Percentiles rank a stretch among this genome's conserved stretches.
Conservation (phyloP, 495 filamentous ascomycete species). For the Tirmania nivea region DNA sequence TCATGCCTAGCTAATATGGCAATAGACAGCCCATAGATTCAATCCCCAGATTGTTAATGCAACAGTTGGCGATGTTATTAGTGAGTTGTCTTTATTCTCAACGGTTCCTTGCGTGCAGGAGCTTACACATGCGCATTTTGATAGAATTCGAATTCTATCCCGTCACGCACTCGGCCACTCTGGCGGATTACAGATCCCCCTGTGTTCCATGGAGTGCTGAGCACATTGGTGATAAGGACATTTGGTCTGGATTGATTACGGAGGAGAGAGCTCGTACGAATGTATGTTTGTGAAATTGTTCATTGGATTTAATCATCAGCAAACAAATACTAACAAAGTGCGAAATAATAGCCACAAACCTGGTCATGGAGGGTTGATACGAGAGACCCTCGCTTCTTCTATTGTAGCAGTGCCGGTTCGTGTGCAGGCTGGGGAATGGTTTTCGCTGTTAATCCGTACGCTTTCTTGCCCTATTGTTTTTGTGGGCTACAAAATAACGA, state of each 20-base stretch:
- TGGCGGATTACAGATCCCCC: conserved; percentile 25
- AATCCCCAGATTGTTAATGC: conserved; percentile 5
- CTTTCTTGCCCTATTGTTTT: neutral
- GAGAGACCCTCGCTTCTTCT: conserved; percentile 28
- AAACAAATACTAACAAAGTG: neutral
- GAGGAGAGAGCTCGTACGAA: conserved; percentile 13
- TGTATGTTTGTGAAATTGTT: conserved; percentile 2
- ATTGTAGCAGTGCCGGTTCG: conserved; percentile 25
- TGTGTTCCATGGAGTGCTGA: conserved; percentile 26
- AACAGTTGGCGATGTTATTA: conserved; percentile 7
- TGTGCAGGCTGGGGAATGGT: conserved; percentile 26
- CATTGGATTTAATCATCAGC: neutral
- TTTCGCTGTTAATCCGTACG: conserved; percentile 25
- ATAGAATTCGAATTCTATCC: conserved; percentile 29
- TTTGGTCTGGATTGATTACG: conserved; percentile 23
- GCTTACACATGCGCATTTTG: too few species aligned
- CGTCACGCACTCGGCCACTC: conserved; percentile 28
- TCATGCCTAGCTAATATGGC: neutral
- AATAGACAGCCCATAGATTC: conserved; percentile 2
- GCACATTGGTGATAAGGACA: conserved; percentile 10
- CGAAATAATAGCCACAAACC: conserved; percentile 18
- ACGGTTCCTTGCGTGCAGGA: too few species aligned
- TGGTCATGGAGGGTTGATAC: conserved; percentile 26
- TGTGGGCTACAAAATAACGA: neutral
- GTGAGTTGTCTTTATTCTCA: neutral